Conservation (phyloP, 2,329 filamentous ascomycete species). For the Penicillium sp. region DNA sequence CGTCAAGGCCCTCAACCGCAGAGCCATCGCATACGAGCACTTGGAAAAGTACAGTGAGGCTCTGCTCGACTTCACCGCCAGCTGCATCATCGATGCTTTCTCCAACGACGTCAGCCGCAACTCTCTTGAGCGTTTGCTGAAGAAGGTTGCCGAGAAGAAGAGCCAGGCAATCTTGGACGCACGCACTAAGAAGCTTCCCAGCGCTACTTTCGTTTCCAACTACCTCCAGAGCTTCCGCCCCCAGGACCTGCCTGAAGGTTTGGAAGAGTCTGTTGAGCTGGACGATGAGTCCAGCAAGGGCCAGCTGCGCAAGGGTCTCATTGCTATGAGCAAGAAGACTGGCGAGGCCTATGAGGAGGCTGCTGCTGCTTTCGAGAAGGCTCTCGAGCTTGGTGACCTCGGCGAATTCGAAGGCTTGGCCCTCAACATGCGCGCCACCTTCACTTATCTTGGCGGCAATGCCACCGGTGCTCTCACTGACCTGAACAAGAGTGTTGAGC, state of each 20-base stretch:
- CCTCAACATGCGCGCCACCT: conserved; percentile 95
- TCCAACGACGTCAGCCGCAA: conserved; percentile 86
- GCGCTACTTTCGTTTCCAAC: conserved; percentile 95
- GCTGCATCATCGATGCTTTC: conserved; percentile 98
- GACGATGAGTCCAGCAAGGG: conserved; percentile 77
- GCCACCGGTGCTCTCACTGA: conserved; percentile 80
- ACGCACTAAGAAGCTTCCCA: conserved; percentile 84
- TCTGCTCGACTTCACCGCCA: conserved; percentile 94
- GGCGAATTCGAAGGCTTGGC: conserved; percentile 85
- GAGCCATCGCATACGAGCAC: conserved; percentile 95
- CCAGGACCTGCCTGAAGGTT: conserved; percentile 74
- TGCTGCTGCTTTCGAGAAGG: conserved; percentile 80
- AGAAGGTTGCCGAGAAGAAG: conserved; percentile 95
- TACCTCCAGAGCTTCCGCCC: conserved; percentile 97
- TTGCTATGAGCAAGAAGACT: conserved; percentile 81
- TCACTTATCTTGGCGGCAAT: conserved; percentile 88
- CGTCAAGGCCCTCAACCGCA: conserved; percentile 94
- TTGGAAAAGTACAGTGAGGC: conserved; percentile 89
- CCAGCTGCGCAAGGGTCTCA: conserved; percentile 80
- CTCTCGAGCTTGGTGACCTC: conserved; percentile 77
- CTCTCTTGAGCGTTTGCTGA: conserved; percentile 87
- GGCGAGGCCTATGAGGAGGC: conserved; percentile 91
- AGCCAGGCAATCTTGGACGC: conserved; percentile 82
- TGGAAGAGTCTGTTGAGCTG: conserved; percentile 80
- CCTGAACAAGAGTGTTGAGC: conserved; percentile 88